Percentiles rank a stretch among this genome's conserved stretches.
These are phyloP conservation scores for Chaetomiaceae sp. DNA, from an alignment of 2,329 filamentous ascomycete genomes.

Conservation along the genomic window DNA sequence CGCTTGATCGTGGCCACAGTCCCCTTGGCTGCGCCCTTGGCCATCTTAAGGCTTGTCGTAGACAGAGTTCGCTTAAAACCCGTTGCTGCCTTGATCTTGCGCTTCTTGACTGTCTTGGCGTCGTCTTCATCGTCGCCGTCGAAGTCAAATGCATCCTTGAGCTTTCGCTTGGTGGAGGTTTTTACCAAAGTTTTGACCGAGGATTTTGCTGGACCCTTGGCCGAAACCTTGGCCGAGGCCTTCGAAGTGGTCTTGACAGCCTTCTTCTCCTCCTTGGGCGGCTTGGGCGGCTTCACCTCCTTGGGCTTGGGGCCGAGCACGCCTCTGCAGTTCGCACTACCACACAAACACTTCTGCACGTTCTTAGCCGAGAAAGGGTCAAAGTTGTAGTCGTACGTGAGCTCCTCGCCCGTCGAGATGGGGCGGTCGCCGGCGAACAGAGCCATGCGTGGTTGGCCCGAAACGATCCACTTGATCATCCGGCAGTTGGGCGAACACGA, in stretches of 20 bases:
- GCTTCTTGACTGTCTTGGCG: slow-evolving; percentile 38
- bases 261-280: slow-evolving; percentile 39
- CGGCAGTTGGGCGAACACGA: slow-evolving; percentile 94
- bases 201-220: slow-evolving; percentile 31
- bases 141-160: slow-evolving; percentile 48
- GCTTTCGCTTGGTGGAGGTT: slow-evolving; percentile 43
- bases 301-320: slow-evolving; percentile 59
- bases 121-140: slow-evolving; percentile 33
- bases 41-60: slow-evolving; percentile 31
- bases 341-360: slow-evolving; percentile 62
- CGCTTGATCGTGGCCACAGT: slow-evolving; percentile 36
- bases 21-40: slow-evolving; percentile 30
- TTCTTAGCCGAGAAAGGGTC: slow-evolving; percentile 66
- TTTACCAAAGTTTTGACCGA: slow-evolving; percentile 28
- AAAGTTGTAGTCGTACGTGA: slow-evolving; percentile 88
- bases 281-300: slow-evolving; percentile 46
- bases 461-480: slow-evolving; percentile 98
- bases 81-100: slow-evolving; percentile 42
- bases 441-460: slow-evolving; percentile 90
- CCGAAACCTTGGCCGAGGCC: slow-evolving; percentile 26
- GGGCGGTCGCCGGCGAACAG: slow-evolving; percentile 87
- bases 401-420: slow-evolving; percentile 90
- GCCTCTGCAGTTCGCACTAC: slow-evolving; percentile 59
- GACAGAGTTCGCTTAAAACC: slow-evolving; percentile 35
- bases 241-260: slow-evolving; percentile 40